Conservation (phyloP, 2,329 filamentous ascomycete genomes). For the Pseudogymnoascus sp. region DNA sequence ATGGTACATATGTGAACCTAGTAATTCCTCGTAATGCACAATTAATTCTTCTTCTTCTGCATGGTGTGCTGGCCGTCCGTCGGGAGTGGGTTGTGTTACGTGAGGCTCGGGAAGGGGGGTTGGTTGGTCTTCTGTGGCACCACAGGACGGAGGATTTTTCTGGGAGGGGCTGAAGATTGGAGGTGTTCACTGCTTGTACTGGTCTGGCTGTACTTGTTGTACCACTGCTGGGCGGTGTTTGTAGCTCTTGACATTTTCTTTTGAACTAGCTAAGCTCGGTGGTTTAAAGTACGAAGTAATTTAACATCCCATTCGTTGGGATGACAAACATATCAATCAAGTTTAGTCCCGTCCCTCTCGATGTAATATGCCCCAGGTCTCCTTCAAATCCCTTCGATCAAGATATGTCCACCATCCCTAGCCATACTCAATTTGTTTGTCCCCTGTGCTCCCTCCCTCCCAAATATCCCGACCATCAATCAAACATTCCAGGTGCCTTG, state of each 20-base stretch:
- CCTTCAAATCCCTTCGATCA: not conserved
- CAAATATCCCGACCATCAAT: not conserved
- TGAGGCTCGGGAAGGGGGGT: not conserved
- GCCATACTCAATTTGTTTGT: not conserved
- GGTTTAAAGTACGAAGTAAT: not conserved
- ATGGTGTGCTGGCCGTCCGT: not conserved
- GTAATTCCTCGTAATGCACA: conserved; percentile 6
- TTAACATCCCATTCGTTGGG: not conserved
- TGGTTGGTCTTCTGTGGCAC: not conserved
- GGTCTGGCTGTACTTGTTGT: not conserved
- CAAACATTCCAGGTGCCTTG: not conserved
- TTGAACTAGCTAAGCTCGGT: not conserved
- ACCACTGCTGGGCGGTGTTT: not conserved
- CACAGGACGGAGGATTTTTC: not conserved
- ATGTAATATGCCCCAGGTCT: not conserved
- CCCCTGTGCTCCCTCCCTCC: not conserved
- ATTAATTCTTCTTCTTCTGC: conserved; percentile 2
- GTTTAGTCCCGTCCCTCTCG: not conserved
- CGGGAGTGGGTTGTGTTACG: not conserved
- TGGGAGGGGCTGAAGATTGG: not conserved
- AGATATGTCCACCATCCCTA: not conserved
- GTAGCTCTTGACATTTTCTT: not conserved
- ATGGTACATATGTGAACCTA: conserved; percentile 5
- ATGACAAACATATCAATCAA: not conserved
- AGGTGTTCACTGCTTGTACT: not conserved